Percentiles rank a stretch among this genome's conserved stretches.
phyloP scores from a whole-genome alignment of 208 protist genomes.

The Acanthamoeba castellanii region DNA sequence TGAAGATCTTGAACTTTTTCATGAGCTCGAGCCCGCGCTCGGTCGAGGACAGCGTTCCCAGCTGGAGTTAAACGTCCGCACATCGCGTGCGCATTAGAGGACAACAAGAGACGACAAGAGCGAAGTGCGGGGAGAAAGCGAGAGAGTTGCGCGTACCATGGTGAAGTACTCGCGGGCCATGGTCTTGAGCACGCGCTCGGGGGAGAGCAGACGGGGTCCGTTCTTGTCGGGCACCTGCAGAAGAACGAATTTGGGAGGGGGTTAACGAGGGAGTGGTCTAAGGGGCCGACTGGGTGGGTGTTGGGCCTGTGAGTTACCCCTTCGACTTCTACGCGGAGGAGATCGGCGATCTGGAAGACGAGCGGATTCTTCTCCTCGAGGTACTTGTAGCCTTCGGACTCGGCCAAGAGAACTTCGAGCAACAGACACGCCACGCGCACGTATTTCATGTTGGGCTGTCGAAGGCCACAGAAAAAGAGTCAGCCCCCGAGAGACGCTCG shows the following conservation, averaged over 20 bases:
- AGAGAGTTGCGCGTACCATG: too few relatives aligned
- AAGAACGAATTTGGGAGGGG: neutral
- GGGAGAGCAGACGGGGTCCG: constrained; percentile 62
- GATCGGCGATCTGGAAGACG: constrained; percentile 80
- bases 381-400: constrained; percentile 77
- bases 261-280: neutral
- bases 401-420: constrained; percentile 75
- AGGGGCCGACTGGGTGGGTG: too few relatives aligned
- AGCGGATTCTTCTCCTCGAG: constrained; percentile 80
- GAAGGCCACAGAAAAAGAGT: neutral
- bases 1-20: constrained; percentile 78
- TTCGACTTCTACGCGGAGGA: constrained; percentile 76
- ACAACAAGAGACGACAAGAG: neutral
- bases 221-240: constrained; percentile 27
- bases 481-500: constrained; percentile 39
- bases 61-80: neutral
- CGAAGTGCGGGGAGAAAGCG: too few relatives aligned
- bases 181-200: constrained; percentile 80
- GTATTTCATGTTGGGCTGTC: constrained; percentile 82
- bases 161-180: constrained; percentile 85
- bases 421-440: constrained; percentile 75
- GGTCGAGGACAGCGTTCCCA: constrained; percentile 56
- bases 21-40: constrained; percentile 78
- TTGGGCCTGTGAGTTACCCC: constrained; percentile 52
- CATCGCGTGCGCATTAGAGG: too few relatives aligned